Percentiles rank a stretch among this genome's conserved stretches.
Evolutionary conservation across 805 yeast species (phyloP).

Genomic region (Vanderwaltozyma polyspora): DNA sequence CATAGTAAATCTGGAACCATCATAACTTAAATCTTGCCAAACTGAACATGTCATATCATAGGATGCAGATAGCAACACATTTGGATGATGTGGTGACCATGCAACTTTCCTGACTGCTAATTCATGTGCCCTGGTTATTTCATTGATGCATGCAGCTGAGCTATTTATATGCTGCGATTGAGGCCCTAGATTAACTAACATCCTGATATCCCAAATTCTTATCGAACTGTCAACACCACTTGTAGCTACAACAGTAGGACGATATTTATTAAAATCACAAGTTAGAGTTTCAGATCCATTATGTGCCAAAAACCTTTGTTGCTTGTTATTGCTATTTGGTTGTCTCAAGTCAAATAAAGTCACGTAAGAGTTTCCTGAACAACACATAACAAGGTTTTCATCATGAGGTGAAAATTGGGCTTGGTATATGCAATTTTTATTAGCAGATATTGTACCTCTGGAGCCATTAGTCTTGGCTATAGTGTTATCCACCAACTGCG

Average conservation of each 20-base stretch:
- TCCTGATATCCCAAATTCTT: slow-evolving; percentile 80
- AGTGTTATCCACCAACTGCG: no score
- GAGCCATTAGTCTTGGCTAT: slow-evolving; percentile 28
- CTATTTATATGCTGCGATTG: slow-evolving; percentile 36
- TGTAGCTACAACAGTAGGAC: slow-evolving; percentile 67
- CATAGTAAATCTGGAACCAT: slow-evolving; percentile 37
- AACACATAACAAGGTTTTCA: slow-evolving; percentile 50
- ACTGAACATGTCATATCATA: slow-evolving; percentile 89
- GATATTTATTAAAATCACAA: slow-evolving; percentile 86
- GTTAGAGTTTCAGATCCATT: slow-evolving; percentile 70
- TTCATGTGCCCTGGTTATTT: slow-evolving; percentile 67
- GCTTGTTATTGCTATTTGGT: slow-evolving; percentile 38
- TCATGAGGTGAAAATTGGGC: slow-evolving; percentile 80
- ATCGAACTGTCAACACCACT: slow-evolving; percentile 87
- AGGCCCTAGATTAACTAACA: slow-evolving; percentile 26
- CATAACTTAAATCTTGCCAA: slow-evolving; percentile 67
- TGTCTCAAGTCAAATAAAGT: slow-evolving; percentile 77
- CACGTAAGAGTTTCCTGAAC: slow-evolving; percentile 64
- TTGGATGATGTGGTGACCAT: slow-evolving; percentile 84
- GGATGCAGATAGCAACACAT: slow-evolving; percentile 60
- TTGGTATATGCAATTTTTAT: slow-evolving; percentile 59
- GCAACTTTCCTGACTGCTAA: slow-evolving; percentile 72
- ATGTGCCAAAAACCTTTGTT: slow-evolving; percentile 55
- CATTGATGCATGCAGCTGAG: slow-evolving; percentile 45
- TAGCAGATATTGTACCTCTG: slow-evolving; percentile 16